phyloP scores from a whole-genome alignment of 169 alveolate genomes.

The Plasmodium coatneyi region DNA sequence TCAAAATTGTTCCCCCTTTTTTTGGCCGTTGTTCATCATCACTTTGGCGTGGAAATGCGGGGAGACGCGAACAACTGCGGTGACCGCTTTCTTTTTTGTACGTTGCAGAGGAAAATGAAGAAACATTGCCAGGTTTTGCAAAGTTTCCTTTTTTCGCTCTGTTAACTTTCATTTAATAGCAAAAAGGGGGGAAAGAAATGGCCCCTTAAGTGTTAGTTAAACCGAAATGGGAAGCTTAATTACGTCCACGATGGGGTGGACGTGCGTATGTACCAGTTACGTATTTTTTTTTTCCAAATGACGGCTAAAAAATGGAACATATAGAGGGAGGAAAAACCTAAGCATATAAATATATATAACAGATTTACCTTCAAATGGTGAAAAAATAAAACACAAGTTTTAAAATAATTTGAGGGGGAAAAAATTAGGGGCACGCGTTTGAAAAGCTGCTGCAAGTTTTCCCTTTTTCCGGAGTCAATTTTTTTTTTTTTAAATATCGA shows the following conservation, averaged over 20 bases:
- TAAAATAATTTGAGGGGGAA: neutral
- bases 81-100: neutral
- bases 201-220: neutral
- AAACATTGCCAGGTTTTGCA: neutral
- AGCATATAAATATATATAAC: neutral
- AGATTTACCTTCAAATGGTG: neutral
- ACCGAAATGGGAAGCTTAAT: neutral
- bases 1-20: neutral
- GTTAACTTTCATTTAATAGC: neutral
- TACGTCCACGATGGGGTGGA: neutral
- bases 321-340: neutral
- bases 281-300: neutral
- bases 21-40: neutral
- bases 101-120: neutral
- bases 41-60: neutral
- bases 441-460: neutral
- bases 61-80: neutral
- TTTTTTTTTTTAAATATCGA: neutral
- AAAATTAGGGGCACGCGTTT: neutral
- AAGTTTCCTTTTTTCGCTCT: neutral
- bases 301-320: neutral
- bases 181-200: neutral
- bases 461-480: neutral
- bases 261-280: neutral
- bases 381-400: neutral